Evolutionary conservation across 371 early-diverging fungal genomes (phyloP).

Genomic region (Mucor racemosus): DNA sequence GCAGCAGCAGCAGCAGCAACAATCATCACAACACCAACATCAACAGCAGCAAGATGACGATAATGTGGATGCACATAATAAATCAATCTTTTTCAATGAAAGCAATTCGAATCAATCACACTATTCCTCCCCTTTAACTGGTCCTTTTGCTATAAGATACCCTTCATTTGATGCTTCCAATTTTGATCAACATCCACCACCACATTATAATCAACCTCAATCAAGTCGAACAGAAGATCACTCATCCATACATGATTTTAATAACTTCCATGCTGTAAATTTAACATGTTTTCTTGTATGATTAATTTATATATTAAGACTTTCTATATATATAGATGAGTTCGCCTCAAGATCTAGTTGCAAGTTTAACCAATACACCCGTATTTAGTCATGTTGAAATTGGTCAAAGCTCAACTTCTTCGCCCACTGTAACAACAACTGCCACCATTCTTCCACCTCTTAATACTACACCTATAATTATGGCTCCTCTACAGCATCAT

Average conservation of each 20-base stretch:
- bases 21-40: background rate
- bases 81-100: background rate
- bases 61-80: background rate
- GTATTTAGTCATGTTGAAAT: slow-evolving; percentile 11
- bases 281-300: background rate
- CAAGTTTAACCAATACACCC: slow-evolving; percentile 16
- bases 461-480: slow-evolving; percentile 27
- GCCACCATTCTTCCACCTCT: slow-evolving; percentile 21
- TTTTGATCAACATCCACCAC: slow-evolving; percentile 15
- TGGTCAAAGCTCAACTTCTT: background rate
- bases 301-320: background rate
- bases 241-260: slow-evolving; percentile 5
- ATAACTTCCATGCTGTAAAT: slow-evolving; percentile 22
- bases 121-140: slow-evolving; percentile 5
- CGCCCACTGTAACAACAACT: slow-evolving; percentile 7
- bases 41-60: background rate
- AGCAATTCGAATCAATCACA: background rate
- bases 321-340: slow-evolving; percentile 15
- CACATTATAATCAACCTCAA: background rate
- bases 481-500: slow-evolving; percentile 27
- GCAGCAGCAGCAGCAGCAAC: background rate
- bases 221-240: slow-evolving; percentile 13
- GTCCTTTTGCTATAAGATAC: slow-evolving; percentile 14
- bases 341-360: slow-evolving; percentile 25
- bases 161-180: slow-evolving; percentile 19